These are phyloP conservation scores for Amanita subjunquillea DNA, from an alignment of 768 basidiomycete genomes.

Conservation along the genomic window DNA sequence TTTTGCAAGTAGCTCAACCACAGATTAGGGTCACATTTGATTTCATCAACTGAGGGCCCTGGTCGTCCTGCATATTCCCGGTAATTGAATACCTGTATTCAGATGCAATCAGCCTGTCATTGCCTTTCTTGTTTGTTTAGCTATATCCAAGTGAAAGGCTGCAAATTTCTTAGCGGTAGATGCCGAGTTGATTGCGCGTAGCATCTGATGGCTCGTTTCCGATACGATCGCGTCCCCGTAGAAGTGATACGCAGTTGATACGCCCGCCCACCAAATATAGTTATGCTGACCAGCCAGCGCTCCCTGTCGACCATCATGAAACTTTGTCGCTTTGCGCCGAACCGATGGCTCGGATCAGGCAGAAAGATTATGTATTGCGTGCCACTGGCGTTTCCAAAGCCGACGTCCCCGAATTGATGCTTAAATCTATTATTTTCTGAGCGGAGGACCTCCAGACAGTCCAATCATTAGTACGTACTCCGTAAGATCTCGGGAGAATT, in stretches of 20 bases:
- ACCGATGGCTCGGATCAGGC: conserved; percentile 1
- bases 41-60: conserved; percentile 24
- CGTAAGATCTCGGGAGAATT: conserved; percentile 2
- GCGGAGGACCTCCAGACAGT: not conserved
- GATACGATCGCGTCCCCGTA: conserved; percentile 14
- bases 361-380: conserved; percentile 1
- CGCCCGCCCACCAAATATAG: not conserved
- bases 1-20: conserved; percentile 7
- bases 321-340: not conserved
- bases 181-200: not conserved
- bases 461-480: conserved; percentile 1
- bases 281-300: not conserved
- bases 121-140: not conserved
- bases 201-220: conserved; percentile 8
- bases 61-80: not conserved
- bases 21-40: conserved; percentile 35
- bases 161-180: not conserved
- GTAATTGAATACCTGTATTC: not conserved
- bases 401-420: not conserved
- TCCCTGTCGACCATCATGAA: conserved; percentile 7
- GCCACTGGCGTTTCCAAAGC: not conserved
- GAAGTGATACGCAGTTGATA: not conserved
- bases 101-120: not conserved
- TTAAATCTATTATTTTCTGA: not conserved
- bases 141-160: not conserved